These are phyloP conservation scores for Suillus weaverae DNA, from an alignment of 768 basidiomycete genomes.

Conservation along the genomic window DNA sequence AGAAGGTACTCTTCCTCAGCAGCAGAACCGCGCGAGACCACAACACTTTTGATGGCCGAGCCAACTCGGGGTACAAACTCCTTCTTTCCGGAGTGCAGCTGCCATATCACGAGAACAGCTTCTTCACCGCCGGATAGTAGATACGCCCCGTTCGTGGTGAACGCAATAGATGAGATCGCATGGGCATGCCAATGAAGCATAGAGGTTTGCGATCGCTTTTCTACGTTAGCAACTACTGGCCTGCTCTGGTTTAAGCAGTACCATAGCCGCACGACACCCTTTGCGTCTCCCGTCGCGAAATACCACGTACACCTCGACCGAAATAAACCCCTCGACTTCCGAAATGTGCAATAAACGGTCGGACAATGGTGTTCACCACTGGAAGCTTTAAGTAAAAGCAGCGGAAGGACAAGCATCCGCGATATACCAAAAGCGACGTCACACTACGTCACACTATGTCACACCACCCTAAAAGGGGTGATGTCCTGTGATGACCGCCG, in stretches of 20 bases:
- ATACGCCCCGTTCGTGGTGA: slow-evolving; percentile 90
- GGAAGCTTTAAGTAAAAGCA: too few species aligned
- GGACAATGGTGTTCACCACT: too few species aligned
- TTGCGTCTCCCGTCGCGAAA: slow-evolving; percentile 91
- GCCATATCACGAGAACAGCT: slow-evolving; percentile 96
- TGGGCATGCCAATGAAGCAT: slow-evolving; percentile 97
- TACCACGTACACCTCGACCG: too few species aligned
- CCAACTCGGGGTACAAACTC: slow-evolving; percentile 94
- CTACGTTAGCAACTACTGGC: slow-evolving; percentile 56
- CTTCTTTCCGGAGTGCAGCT: slow-evolving; percentile 81
- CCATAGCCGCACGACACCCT: slow-evolving; percentile 87
- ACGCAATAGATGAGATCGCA: slow-evolving; percentile 81
- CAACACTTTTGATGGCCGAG: slow-evolving; percentile 75
- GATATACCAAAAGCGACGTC: too few species aligned
- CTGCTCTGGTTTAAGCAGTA: slow-evolving; percentile 77
- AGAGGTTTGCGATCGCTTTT: slow-evolving; percentile 82
- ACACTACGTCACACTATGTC: too few species aligned
- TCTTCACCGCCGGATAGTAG: slow-evolving; percentile 94
- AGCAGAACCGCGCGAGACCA: slow-evolving; percentile 50
- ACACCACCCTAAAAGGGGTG: too few species aligned
- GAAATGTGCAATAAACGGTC: too few species aligned
- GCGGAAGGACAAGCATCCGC: too few species aligned
- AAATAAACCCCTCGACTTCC: too few species aligned
- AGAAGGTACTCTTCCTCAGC: slow-evolving; percentile 85
- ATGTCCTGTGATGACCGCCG: too few species aligned